Evolutionary conservation across 2,329 filamentous ascomycete genomes (phyloP).

Genomic region (Karstenula rhodostoma): DNA sequence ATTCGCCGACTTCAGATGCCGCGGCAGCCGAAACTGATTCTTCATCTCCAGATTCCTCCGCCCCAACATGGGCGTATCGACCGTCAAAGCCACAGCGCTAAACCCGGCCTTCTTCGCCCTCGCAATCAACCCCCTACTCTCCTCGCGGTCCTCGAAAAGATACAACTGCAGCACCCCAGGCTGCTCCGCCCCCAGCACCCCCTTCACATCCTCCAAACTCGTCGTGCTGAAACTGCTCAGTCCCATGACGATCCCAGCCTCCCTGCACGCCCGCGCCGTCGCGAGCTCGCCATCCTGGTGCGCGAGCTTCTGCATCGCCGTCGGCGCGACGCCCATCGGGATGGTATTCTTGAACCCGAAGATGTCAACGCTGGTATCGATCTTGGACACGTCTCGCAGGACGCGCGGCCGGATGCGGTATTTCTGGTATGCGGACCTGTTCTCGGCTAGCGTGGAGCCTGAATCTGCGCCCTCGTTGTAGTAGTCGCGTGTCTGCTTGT

Average conservation of each 20-base stretch:
- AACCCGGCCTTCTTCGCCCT: constrained; percentile 36
- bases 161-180: constrained; percentile 52
- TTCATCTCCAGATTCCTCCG: constrained; percentile 34
- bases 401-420: constrained; percentile 41
- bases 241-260: constrained; percentile 68
- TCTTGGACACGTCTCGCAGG: constrained; percentile 37
- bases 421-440: constrained; percentile 39
- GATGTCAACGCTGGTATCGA: constrained; percentile 20
- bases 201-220: constrained; percentile 67
- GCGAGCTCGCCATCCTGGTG: constrained; percentile 69
- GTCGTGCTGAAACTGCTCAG: constrained; percentile 68
- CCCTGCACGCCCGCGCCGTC: constrained; percentile 65
- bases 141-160: constrained; percentile 48
- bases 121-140: constrained; percentile 31
- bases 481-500: constrained; percentile 13
- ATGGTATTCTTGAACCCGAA: constrained; percentile 45
- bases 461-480: constrained; percentile 67
- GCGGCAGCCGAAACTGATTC: constrained; percentile 36
- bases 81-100: constrained; percentile 36
- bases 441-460: constrained; percentile 53
- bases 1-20: constrained; percentile 32
- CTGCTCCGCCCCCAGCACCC: constrained; percentile 41
- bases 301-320: constrained; percentile 71
- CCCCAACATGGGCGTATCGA: constrained; percentile 36
- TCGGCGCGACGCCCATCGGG: constrained; percentile 57